Evolutionary conservation across 352 stramenopile species (phyloP).

Genomic region (Phytophthora fragariae): DNA sequence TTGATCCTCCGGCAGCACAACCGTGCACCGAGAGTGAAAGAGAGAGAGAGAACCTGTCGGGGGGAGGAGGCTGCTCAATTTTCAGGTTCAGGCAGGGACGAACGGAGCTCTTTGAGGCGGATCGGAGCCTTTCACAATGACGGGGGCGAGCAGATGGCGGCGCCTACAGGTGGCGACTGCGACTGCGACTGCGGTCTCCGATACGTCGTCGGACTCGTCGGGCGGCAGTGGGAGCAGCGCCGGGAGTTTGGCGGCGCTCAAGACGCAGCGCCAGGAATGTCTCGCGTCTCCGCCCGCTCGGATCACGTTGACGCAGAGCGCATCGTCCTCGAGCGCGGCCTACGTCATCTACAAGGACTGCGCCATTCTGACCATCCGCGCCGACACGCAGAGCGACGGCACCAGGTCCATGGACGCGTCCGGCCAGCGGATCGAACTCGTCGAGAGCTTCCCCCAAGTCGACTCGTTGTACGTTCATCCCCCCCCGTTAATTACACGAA

Average conservation of each 20-base stretch:
- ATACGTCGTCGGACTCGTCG: conserved; percentile 1
- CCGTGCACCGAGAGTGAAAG: conserved; percentile 21
- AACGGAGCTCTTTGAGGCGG: background rate
- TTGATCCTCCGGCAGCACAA: conserved; percentile 16
- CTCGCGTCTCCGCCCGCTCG: conserved; percentile 31
- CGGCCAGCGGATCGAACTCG: conserved; percentile 27
- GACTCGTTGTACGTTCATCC: conserved; percentile 30
- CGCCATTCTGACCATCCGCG: conserved; percentile 36
- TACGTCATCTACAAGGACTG: conserved; percentile 47
- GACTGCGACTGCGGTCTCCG: background rate
- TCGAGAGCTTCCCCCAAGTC: conserved; percentile 41
- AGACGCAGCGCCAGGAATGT: conserved; percentile 36
- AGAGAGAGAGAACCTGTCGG: background rate
- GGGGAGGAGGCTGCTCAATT: background rate
- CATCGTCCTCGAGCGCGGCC: conserved; percentile 26
- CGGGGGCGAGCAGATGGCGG: conserved; percentile 17
- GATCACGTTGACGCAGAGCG: conserved; percentile 37
- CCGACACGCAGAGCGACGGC: conserved; percentile 34
- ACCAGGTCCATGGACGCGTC: conserved; percentile 43
- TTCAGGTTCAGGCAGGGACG: conserved; percentile 6
- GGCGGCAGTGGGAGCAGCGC: conserved; percentile 17
- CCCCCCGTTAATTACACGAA: background rate
- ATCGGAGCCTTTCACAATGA: conserved; percentile 17
- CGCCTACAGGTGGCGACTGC: conserved; percentile 18
- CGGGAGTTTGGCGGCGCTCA: conserved; percentile 31